A percentile compares a stretch with the other conserved stretches of the same genome.
phyloP scores from a whole-genome alignment of 169 alveolate genomes.

The Plasmodium adleri region DNA sequence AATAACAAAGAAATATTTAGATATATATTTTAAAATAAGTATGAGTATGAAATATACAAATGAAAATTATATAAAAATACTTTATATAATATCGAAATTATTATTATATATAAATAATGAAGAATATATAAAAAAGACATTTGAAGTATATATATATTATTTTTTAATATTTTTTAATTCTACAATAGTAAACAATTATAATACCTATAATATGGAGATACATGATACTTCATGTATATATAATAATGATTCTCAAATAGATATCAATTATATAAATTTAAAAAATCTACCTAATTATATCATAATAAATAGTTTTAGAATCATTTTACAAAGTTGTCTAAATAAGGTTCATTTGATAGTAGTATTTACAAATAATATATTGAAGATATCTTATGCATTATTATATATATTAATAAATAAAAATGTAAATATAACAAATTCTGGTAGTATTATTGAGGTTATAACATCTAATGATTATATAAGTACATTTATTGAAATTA shows the following conservation, averaged over 20 bases:
- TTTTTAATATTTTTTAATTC: conserved; percentile 53
- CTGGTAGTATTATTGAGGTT: conserved; percentile 5
- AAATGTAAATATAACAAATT: conserved; percentile 12
- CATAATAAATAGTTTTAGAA: conserved; percentile 71
- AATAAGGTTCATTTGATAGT: conserved; percentile 41
- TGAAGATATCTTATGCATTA: conserved; percentile 30
- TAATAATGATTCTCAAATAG: conserved; percentile 18
- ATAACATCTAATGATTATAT: conserved; percentile 40
- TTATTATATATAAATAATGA: conserved; percentile 50
- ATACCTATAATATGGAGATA: neutral
- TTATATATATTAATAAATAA: conserved; percentile 39
- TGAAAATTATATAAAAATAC: conserved; percentile 45
- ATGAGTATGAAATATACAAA: conserved; percentile 26
- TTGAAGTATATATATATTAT: conserved; percentile 49
- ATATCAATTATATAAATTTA: conserved; percentile 24
- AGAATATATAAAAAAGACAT: conserved; percentile 27
- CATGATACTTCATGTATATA: conserved; percentile 42
- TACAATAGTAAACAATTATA: conserved; percentile 12
- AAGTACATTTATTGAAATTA: conserved; percentile 38
- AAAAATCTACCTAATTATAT: conserved; percentile 30
- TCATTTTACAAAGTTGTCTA: conserved; percentile 31
- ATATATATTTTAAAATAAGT: conserved; percentile 43
- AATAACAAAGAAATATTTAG: conserved; percentile 32
- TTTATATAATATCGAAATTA: conserved; percentile 58
- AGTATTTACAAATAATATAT: conserved; percentile 33